Evolutionary conservation across 495 filamentous ascomycete species (phyloP).

Genomic region (Lasiosphaeria hispida): DNA sequence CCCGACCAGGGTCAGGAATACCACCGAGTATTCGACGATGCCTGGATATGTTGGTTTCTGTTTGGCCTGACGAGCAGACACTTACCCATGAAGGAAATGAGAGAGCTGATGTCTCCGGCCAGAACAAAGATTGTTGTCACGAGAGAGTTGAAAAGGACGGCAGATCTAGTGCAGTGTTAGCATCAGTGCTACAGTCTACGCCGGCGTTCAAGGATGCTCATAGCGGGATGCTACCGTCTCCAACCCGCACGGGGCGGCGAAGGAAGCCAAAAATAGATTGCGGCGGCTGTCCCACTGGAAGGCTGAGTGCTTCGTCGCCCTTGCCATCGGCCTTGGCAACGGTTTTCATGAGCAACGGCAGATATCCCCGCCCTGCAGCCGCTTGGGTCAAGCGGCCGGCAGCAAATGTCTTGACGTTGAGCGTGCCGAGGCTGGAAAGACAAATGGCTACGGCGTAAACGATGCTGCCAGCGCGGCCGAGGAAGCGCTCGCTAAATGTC

Average conservation of each 20-base stretch:
- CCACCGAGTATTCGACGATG: conserved; percentile 12
- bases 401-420: conserved; percentile 11
- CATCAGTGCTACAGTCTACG: not conserved
- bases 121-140: conserved; percentile 1
- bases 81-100: conserved; percentile 9
- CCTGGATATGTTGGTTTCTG: not conserved
- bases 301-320: not conserved
- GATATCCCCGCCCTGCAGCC: conserved; percentile 9
- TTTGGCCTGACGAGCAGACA: not conserved
- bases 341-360: conserved; percentile 9
- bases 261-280: not conserved
- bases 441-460: conserved; percentile 12
- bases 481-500: conserved; percentile 10
- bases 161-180: not conserved
- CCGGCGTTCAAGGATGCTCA: not conserved
- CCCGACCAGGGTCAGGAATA: conserved; percentile 6
- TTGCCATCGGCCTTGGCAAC: not conserved
- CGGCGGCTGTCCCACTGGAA: not conserved
- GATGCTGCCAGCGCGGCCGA: conserved; percentile 8
- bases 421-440: conserved; percentile 8
- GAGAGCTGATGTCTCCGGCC: conserved; percentile 6
- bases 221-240: conserved; percentile 8
- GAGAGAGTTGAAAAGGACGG: conserved; percentile 8
- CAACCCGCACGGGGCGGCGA: not conserved
- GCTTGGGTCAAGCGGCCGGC: conserved; percentile 11